Evolutionary conservation across 2,329 filamentous ascomycete species (phyloP).

Genomic region (Epichloe aotearoae): DNA sequence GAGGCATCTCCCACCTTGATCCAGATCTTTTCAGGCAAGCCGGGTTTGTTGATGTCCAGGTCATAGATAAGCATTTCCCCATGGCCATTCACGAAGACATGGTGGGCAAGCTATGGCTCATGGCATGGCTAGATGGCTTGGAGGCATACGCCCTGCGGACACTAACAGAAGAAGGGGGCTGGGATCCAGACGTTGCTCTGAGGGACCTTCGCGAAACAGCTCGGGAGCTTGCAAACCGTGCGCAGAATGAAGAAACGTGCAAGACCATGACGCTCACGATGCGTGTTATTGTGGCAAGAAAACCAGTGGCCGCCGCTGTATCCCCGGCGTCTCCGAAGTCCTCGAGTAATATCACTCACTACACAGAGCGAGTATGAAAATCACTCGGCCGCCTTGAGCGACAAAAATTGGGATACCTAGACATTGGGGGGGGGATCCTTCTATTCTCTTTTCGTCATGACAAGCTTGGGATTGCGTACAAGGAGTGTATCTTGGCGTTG

Average conservation of each 20-base stretch:
- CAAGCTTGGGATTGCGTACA: background rate
- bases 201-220: slow-evolving; percentile 32
- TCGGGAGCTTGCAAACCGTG: slow-evolving; percentile 33
- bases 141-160: slow-evolving; percentile 36
- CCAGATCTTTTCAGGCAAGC: slow-evolving; percentile 30
- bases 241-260: slow-evolving; percentile 30
- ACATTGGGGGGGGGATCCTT: no score
- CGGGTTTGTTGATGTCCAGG: slow-evolving; percentile 38
- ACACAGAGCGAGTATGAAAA: background rate
- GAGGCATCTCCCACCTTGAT: slow-evolving; percentile 32
- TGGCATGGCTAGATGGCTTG: slow-evolving; percentile 35
- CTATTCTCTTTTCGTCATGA: background rate
- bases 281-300: slow-evolving; percentile 35
- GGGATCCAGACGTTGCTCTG: slow-evolving; percentile 36
- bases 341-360: background rate
- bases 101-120: slow-evolving; percentile 40
- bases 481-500: no score
- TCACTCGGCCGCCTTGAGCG: background rate
- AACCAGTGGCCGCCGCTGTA: slow-evolving; percentile 22
- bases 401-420: no score
- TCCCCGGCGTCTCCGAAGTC: background rate
- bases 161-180: slow-evolving; percentile 40
- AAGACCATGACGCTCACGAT: slow-evolving; percentile 33
- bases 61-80: slow-evolving; percentile 34
- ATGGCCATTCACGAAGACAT: slow-evolving; percentile 30